Conservation (phyloP, 2,329 filamentous ascomycete species). For the Penicillium sp. region DNA sequence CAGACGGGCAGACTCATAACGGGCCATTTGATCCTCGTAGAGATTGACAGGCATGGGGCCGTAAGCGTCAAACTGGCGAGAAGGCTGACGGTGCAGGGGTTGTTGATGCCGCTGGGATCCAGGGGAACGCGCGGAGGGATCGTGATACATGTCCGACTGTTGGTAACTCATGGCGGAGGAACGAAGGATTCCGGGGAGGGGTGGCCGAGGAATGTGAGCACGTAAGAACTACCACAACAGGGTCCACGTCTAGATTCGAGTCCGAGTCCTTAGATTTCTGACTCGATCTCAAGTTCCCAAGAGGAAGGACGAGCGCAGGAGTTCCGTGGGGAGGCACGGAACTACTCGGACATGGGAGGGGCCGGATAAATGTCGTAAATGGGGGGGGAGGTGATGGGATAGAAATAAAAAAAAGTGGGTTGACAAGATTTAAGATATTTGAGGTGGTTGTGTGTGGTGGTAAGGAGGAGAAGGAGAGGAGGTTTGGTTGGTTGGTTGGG, state of each 20-base stretch:
- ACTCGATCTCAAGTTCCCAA: background rate
- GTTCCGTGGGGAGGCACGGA: slow-evolving; percentile 29
- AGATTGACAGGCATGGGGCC: slow-evolving; percentile 70
- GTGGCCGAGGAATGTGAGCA: slow-evolving; percentile 40
- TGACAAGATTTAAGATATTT: background rate
- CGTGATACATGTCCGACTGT: slow-evolving; percentile 66
- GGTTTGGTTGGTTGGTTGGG: background rate
- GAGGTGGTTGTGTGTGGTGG: background rate
- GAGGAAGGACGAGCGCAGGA: slow-evolving; percentile 31
- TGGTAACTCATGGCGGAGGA: slow-evolving; percentile 46
- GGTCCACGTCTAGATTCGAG: slow-evolving; percentile 5
- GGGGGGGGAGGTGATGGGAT: background rate
- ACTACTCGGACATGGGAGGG: slow-evolving; percentile 44
- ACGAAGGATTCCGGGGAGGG: slow-evolving; percentile 34
- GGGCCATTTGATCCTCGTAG: slow-evolving; percentile 72
- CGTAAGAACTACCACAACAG: slow-evolving; percentile 38
- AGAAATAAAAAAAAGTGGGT: background rate
- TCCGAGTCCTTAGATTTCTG: background rate
- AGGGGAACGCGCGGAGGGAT: slow-evolving; percentile 73
- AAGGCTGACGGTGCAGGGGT: slow-evolving; percentile 72
- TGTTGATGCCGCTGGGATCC: slow-evolving; percentile 72
- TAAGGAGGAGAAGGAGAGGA: background rate
- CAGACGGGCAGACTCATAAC: slow-evolving; percentile 60
- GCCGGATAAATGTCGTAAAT: slow-evolving; percentile 10
- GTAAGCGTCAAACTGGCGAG: slow-evolving; percentile 78